Conservation (phyloP, 1,284 basidiomycete genomes). For the Boletus sp. region DNA sequence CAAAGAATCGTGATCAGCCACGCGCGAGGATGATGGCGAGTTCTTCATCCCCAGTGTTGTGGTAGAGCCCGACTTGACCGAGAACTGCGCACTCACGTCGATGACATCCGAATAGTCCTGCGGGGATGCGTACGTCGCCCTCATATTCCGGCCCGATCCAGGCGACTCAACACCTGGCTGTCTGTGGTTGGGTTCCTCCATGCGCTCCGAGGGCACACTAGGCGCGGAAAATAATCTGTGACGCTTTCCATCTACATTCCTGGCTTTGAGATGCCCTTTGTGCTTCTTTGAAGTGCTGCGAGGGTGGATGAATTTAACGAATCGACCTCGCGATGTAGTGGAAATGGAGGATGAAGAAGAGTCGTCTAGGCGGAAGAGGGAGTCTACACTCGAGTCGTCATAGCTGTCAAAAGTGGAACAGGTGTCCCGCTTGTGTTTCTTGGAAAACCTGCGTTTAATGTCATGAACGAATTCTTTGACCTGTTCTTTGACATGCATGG, state of each 20-base stretch:
- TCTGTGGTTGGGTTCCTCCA: neutral
- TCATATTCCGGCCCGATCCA: neutral
- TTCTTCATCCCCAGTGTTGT: neutral
- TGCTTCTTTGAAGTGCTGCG: slow-evolving; percentile 12
- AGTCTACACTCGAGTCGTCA: slow-evolving; percentile 20
- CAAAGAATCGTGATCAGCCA: slow-evolving; percentile 1
- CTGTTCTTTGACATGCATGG: slow-evolving; percentile 32
- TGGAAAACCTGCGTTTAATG: slow-evolving; percentile 32
- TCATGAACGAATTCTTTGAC: slow-evolving; percentile 32
- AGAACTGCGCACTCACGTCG: slow-evolving; percentile 18
- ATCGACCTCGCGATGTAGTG: slow-evolving; percentile 8
- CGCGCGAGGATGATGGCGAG: neutral
- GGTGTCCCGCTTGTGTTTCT: slow-evolving; percentile 25
- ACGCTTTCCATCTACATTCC: slow-evolving; percentile 10
- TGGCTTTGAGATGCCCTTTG: slow-evolving; percentile 12
- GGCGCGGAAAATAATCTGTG: slow-evolving; percentile 17
- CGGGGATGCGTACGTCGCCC: neutral
- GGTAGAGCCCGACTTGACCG: slow-evolving; percentile 1
- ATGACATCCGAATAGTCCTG: slow-evolving; percentile 20
- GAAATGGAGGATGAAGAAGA: slow-evolving; percentile 15
- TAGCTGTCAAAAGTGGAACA: slow-evolving; percentile 11
- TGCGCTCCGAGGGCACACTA: slow-evolving; percentile 5
- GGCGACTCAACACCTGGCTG: neutral
- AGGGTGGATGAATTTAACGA: slow-evolving; percentile 15
- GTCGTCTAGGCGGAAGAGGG: slow-evolving; percentile 5